phyloP scores from a whole-genome alignment of 495 filamentous ascomycete species.

The Xylaria cubensis region DNA sequence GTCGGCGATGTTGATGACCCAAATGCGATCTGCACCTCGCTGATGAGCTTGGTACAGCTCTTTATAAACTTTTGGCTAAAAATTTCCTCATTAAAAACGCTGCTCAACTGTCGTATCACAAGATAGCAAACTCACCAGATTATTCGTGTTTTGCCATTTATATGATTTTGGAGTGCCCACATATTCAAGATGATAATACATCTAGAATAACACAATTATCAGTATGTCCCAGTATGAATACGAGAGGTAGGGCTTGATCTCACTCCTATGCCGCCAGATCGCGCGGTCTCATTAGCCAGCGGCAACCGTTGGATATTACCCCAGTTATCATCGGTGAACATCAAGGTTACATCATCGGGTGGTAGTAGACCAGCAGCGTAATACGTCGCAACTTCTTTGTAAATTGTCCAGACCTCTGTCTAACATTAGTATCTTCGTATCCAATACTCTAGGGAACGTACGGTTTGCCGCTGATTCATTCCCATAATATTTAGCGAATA shows the following conservation, averaged over 20 bases:
- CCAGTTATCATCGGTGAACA: conserved; percentile 73
- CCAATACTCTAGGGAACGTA: conserved; percentile 52
- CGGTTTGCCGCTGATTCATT: conserved; percentile 55
- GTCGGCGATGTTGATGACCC: conserved; percentile 74
- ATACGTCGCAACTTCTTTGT: conserved; percentile 68
- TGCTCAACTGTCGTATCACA: too few species aligned
- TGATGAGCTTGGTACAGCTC: conserved; percentile 62
- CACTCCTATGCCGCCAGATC: conserved; percentile 62
- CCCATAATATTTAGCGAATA: conserved; percentile 18
- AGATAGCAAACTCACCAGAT: conserved; percentile 50
- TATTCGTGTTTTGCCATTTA: conserved; percentile 70
- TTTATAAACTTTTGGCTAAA: conserved; percentile 52
- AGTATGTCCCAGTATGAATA: neutral
- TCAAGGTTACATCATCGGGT: conserved; percentile 67
- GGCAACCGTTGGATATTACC: conserved; percentile 68
- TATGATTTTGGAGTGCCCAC: conserved; percentile 64
- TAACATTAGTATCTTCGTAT: conserved; percentile 51
- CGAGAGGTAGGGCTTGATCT: neutral
- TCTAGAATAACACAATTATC: conserved; percentile 26
- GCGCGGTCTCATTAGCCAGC: conserved; percentile 57
- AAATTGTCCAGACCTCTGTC: conserved; percentile 70
- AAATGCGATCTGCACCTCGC: conserved; percentile 63
- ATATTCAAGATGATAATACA: conserved; percentile 75
- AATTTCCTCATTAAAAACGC: conserved; percentile 33
- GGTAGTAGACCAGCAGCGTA: conserved; percentile 67